Conservation (phyloP, 345 rosid species). For the Sisymbrium altissimum region DNA sequence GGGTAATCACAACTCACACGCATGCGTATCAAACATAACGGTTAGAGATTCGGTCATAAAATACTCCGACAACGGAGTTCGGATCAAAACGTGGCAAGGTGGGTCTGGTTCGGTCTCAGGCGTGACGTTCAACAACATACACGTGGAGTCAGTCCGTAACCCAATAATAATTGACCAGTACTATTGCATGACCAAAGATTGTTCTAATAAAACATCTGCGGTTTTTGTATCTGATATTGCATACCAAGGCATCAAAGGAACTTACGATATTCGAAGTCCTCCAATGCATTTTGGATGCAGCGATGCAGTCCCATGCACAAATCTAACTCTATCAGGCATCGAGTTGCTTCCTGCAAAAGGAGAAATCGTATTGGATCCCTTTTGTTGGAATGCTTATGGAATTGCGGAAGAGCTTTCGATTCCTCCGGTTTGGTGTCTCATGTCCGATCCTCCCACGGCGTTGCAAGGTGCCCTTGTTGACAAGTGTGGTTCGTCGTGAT, state of each 20-base stretch:
- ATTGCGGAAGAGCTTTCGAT: slow-evolving; percentile 47
- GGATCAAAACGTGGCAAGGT: slow-evolving; percentile 99
- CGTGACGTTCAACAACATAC: slow-evolving; percentile 72
- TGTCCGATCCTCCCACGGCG: slow-evolving; percentile 48
- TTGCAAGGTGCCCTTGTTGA: slow-evolving; percentile 36
- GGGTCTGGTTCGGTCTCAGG: slow-evolving; percentile 85
- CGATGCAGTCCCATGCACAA: slow-evolving; percentile 81
- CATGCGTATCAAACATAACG: slow-evolving; percentile 86
- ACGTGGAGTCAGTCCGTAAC: slow-evolving; percentile 76
- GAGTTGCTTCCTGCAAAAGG: slow-evolving; percentile 87
- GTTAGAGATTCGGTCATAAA: slow-evolving; percentile 79
- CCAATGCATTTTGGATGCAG: slow-evolving; percentile 92
- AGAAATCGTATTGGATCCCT: slow-evolving; percentile 50
- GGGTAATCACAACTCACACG: slow-evolving; percentile 77
- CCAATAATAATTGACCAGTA: slow-evolving; percentile 90
- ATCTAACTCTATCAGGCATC: slow-evolving; percentile 66
- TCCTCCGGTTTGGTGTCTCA: slow-evolving; percentile 65
- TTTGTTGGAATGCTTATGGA: slow-evolving; percentile 96
- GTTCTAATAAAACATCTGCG: slow-evolving; percentile 76
- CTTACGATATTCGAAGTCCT: slow-evolving; percentile 76
- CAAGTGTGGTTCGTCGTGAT: slow-evolving; percentile 36
- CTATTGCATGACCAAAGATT: slow-evolving; percentile 75
- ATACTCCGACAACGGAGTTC: slow-evolving; percentile 71
- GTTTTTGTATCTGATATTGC: slow-evolving; percentile 64
- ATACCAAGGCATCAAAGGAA: slow-evolving; percentile 77